Conservation (phyloP, 805 yeast species). For the Candida insectorum region DNA sequence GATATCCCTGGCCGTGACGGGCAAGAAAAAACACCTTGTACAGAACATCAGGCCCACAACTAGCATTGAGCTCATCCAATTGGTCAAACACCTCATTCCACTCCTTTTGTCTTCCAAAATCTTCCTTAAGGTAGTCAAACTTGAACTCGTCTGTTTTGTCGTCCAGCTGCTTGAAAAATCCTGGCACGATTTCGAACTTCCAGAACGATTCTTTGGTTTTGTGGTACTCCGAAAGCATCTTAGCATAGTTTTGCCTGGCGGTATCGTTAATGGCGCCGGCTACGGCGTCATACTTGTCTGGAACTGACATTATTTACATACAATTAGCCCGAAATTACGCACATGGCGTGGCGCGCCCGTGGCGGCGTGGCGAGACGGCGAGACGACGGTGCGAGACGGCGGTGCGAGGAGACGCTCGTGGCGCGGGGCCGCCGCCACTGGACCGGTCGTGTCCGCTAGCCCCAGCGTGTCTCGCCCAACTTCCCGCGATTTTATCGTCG, state of each 20-base stretch:
- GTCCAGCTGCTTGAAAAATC: slow-evolving; percentile 43
- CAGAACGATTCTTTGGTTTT: slow-evolving; percentile 18
- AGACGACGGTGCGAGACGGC: too few species aligned
- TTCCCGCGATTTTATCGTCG: too few species aligned
- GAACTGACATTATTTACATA: slow-evolving; percentile 11
- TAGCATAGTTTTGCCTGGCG: slow-evolving; percentile 15
- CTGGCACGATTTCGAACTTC: slow-evolving; percentile 39
- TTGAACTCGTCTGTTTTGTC: slow-evolving; percentile 36
- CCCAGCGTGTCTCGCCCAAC: too few species aligned
- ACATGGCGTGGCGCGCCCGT: too few species aligned
- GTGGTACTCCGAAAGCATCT: slow-evolving; percentile 7
- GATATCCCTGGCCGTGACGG: slow-evolving; percentile 55
- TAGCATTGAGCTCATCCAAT: slow-evolving; percentile 34
- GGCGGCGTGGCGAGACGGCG: too few species aligned
- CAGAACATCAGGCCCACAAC: slow-evolving; percentile 19
- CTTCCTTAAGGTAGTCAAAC: slow-evolving; percentile 40
- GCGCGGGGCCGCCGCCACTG: too few species aligned
- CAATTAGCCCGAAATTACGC: too few species aligned
- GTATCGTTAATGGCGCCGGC: slow-evolving; percentile 24
- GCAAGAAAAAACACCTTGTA: slow-evolving; percentile 48
- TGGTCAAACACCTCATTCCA: slow-evolving; percentile 31
- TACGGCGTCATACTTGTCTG: slow-evolving; percentile 23
- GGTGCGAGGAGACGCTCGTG: too few species aligned
- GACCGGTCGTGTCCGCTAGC: too few species aligned
- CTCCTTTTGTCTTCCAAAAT: slow-evolving; percentile 39